phyloP scores from a whole-genome alignment of 148 eudicot genomes.

The Silene conica region DNA sequence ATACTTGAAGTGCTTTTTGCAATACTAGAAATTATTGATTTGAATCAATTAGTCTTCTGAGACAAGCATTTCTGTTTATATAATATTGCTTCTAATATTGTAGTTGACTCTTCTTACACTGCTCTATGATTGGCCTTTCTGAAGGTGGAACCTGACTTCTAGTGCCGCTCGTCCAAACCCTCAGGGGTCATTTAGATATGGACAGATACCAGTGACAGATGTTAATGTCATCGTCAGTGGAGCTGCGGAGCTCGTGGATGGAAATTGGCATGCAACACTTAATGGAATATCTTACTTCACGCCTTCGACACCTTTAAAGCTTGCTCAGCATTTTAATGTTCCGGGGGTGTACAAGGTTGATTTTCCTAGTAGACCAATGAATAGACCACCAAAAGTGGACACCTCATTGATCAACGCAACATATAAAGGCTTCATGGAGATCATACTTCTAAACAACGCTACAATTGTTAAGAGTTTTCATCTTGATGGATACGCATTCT shows the following conservation, averaged over 20 bases:
- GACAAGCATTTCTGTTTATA: too few relatives aligned
- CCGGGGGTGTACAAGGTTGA: constrained; percentile 88
- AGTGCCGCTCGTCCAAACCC: constrained; percentile 99
- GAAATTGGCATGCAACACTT: constrained; percentile 76
- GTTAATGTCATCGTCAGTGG: constrained; percentile 66
- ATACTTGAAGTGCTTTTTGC: too few relatives aligned
- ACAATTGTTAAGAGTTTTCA: constrained; percentile 77
- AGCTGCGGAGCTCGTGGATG: constrained; percentile 72
- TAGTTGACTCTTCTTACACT: constrained; percentile 21
- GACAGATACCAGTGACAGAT: constrained; percentile 85
- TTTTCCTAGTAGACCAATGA: constrained; percentile 78
- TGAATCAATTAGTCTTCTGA: too few relatives aligned
- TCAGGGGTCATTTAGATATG: constrained; percentile 97
- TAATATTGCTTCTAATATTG: constrained; percentile 4
- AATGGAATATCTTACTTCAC: constrained; percentile 80
- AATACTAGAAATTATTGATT: too few relatives aligned
- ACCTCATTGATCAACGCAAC: constrained; percentile 84
- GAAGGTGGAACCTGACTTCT: constrained; percentile 88
- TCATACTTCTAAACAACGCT: constrained; percentile 81
- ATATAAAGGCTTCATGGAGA: constrained; percentile 86
- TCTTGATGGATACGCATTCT: constrained; percentile 91
- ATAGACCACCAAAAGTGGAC: constrained; percentile 74
- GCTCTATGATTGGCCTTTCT: constrained; percentile 17
- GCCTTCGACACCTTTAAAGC: constrained; percentile 83
- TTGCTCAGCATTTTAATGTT: constrained; percentile 78